Evolutionary conservation across 805 yeast species (phyloP), one percentile per base, ranked within the genome.

Genomic region (Lipomyces orientalis): DNA sequence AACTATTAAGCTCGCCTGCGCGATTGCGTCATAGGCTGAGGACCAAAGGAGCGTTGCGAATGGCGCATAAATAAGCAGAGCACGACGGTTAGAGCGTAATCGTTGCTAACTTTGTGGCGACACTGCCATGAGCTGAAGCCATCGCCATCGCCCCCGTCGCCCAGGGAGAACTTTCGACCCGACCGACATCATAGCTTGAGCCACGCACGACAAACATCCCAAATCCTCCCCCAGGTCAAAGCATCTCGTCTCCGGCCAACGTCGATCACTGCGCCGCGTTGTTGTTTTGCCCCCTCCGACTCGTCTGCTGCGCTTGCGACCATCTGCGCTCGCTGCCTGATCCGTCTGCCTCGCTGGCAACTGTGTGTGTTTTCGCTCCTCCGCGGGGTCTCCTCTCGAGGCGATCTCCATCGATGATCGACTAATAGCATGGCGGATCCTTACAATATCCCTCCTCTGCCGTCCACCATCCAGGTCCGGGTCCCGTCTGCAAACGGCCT

Each of bases 401-500:
- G 55, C 29, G 16, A n/a, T n/a, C 34, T 52, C 34, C 34, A 52
- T 52, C 55, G 55, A 43, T 43, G 55, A 52, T 52, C 55, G 29
- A 31, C 55, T 31, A 52, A 25, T 31, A 25, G 29, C 29, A 52
- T 52, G 55, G 55, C 34, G 55, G 55, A 52, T 52, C 55, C 55
- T 29, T 52, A 52, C 34, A 25, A 52, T 7, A 52, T 52, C 34
- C 12, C 55, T 25, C 55, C 55, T 12, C 34, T 34, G 34, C 34
- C 34, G 9, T 52, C 55, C 34, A 14, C 19, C 8, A 25, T 52
- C n/a, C 55, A 52, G n/a, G 55, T 52, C 34, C 55, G 55, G 34
- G 33, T 31, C 19, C 55, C 55, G 34, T 25, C 55, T 12, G 12
- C 29, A 12, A 25, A 52, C 34, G 55, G 34, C 34, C 7, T 52